phyloP scores from a whole-genome alignment of 73 alveolate species.

The Effrenium voratum region DNA sequence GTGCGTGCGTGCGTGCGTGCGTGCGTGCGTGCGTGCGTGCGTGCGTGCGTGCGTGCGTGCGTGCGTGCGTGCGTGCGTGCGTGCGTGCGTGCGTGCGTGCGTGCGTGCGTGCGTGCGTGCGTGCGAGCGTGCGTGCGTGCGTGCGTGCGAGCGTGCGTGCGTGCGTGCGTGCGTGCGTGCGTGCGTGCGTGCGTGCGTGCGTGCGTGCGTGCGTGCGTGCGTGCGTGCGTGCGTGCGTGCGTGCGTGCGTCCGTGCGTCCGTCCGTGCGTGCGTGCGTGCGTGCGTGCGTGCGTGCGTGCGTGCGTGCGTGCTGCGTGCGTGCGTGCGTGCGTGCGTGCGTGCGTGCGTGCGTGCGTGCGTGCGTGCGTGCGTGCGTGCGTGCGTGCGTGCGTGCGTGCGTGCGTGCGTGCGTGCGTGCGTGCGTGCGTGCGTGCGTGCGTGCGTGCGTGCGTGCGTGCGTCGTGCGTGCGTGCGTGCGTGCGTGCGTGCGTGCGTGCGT shows the following conservation, averaged over 20 bases:
- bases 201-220: conserved; percentile 23
- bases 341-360: conserved; percentile 46
- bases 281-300: conserved; percentile 46
- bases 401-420: conserved; percentile 46
- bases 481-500: conserved; percentile 46
- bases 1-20: conserved; percentile 8
- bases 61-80: neutral
- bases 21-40: conserved; percentile 20
- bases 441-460: conserved; percentile 45
- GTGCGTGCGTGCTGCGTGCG: neutral
- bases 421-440: conserved; percentile 46
- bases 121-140: neutral
- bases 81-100: conserved; percentile 6
- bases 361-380: conserved; percentile 18
- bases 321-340: neutral
- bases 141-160: neutral
- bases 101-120: conserved; percentile 19
- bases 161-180: conserved; percentile 38
- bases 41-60: neutral
- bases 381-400: conserved; percentile 26
- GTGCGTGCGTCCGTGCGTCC: conserved; percentile 19
- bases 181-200: neutral
- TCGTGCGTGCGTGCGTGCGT: conserved; percentile 39
- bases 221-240: conserved; percentile 43
- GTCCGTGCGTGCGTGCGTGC: conserved; percentile 28